These are phyloP conservation scores for Monsonia emarginata DNA, from an alignment of 441 rosid genomes.

Conservation along the genomic window DNA sequence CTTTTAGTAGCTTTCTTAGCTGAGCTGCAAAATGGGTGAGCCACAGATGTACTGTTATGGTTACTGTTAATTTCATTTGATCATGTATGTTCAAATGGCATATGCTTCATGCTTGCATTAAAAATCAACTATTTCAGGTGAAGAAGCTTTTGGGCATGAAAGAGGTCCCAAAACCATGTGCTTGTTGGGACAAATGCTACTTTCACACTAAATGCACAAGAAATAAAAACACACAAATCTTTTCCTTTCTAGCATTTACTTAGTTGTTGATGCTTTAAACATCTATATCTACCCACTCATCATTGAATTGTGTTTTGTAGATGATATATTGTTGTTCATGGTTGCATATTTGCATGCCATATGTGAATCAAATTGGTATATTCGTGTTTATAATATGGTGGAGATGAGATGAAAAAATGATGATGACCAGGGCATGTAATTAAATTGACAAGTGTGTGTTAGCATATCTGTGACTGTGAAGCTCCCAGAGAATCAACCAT, in stretches of 20 bases:
- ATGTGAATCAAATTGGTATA: background rate
- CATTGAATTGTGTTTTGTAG: background rate
- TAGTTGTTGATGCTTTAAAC: constrained; percentile 8
- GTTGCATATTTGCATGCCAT: no score
- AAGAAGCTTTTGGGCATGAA: background rate
- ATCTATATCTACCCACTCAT: background rate
- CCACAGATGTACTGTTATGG: no score
- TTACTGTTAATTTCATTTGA: no score
- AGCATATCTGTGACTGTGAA: no score
- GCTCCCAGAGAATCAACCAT: constrained; percentile 14
- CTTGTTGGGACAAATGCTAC: background rate
- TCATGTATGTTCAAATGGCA: no score
- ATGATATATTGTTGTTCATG: background rate
- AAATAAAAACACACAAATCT: background rate
- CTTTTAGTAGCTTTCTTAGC: background rate
- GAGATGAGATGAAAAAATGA: background rate
- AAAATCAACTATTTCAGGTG: background rate
- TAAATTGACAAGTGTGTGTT: background rate
- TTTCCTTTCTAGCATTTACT: background rate
- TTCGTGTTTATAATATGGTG: background rate
- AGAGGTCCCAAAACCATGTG: constrained; percentile 10
- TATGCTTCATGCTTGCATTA: no score
- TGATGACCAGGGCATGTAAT: background rate
- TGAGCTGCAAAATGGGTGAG: background rate
- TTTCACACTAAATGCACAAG: constrained; percentile 9